A percentile compares a stretch with the other conserved stretches of the same genome.
These are phyloP conservation scores for Capsicum chinense DNA, from an alignment of 257 asterid genomes.

Conservation along the genomic window DNA sequence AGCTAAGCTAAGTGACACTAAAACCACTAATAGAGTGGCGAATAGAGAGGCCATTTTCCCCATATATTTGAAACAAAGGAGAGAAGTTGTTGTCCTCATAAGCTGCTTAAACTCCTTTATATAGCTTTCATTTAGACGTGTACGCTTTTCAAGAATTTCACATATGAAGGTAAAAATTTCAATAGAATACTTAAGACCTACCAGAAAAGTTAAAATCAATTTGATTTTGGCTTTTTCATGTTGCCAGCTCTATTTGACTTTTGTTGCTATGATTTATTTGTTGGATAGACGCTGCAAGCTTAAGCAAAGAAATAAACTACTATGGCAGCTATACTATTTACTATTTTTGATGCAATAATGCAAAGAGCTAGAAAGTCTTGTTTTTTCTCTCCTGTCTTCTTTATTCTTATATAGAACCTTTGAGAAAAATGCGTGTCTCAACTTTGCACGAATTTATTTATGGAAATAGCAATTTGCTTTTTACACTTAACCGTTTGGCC, in stretches of 20 bases:
- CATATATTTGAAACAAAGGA: not conserved
- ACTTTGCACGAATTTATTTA: not conserved
- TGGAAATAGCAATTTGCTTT: not conserved
- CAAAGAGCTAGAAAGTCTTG: not conserved
- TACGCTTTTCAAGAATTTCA: not conserved
- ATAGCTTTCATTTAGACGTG: not conserved
- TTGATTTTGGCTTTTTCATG: not conserved
- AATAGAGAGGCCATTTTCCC: slow-evolving; percentile 30
- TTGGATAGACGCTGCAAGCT: slow-evolving; percentile 5
- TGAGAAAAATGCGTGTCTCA: not conserved
- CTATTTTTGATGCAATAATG: slow-evolving; percentile 5
- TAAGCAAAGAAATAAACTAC: not conserved
- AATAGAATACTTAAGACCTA: no score
- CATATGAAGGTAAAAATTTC: not conserved
- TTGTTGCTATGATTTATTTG: not conserved
- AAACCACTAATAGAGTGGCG: slow-evolving; percentile 26
- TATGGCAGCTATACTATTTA: not conserved
- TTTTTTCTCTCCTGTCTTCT: not conserved
- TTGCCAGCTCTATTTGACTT: not conserved
- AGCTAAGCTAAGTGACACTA: slow-evolving; percentile 26
- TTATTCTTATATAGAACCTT: not conserved
- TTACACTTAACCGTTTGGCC: not conserved
- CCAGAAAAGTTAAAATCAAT: not conserved
- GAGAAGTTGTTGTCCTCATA: not conserved
- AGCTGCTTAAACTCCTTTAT: slow-evolving; percentile 5